A percentile compares a stretch with the other conserved stretches of the same genome.
phyloP scores from a whole-genome alignment of 768 basidiomycete species.

The Lyophyllum shimeji region DNA sequence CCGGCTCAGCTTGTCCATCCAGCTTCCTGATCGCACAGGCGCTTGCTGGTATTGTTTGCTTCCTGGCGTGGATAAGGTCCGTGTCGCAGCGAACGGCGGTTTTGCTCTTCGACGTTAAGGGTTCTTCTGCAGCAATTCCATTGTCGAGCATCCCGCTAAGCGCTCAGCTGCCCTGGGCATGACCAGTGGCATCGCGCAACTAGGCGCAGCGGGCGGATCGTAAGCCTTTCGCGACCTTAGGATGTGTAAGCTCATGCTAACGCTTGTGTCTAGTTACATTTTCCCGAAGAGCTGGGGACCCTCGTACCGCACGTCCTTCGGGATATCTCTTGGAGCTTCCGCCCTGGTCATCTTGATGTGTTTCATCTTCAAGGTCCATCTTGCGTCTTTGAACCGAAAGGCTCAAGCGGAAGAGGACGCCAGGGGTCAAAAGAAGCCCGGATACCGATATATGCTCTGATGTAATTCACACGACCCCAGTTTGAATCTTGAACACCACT shows the following conservation, averaged over 20 bases:
- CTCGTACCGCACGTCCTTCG: background rate
- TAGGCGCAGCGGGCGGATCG: slow-evolving; percentile 55
- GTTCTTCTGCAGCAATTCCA: slow-evolving; percentile 16
- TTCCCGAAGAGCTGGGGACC: background rate
- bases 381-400: background rate
- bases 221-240: slow-evolving; percentile 31
- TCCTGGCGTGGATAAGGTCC: background rate
- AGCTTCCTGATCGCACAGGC: background rate
- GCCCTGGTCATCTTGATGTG: background rate
- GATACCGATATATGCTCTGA: background rate
- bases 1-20: background rate
- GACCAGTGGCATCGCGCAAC: slow-evolving; percentile 65
- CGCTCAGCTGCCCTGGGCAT: slow-evolving; percentile 66
- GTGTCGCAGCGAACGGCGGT: background rate
- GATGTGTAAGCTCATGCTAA: background rate
- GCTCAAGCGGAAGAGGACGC: background rate
- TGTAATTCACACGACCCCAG: background rate
- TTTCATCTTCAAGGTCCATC: background rate
- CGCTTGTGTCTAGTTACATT: background rate
- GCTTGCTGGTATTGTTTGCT: background rate
- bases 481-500: no score
- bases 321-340: background rate
- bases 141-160: slow-evolving; percentile 65
- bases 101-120: background rate
- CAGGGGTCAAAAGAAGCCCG: background rate